Evolutionary conservation across 1,284 basidiomycete species (phyloP).

Genomic region (Trametes versicolor): DNA sequence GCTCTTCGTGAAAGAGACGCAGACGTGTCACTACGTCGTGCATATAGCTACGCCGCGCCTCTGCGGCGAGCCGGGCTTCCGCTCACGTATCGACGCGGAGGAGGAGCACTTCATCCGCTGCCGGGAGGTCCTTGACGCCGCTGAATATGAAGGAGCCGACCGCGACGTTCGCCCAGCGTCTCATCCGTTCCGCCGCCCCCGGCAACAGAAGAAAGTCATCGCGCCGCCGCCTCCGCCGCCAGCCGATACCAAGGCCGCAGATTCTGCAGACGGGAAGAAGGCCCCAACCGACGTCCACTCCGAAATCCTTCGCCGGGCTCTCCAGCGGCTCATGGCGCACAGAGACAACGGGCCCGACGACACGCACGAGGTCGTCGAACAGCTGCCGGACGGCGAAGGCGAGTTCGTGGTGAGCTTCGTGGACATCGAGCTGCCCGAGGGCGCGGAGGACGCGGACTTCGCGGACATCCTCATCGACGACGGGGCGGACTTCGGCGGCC

Average conservation of each 20-base stretch:
- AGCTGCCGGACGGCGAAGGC: conserved; percentile 54
- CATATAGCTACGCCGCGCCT: conserved; percentile 93
- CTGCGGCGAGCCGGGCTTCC: conserved; percentile 92
- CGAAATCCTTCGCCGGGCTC: conserved; percentile 44
- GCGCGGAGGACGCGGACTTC: conserved; percentile 23
- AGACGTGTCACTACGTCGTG: conserved; percentile 90
- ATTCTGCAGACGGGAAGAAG: conserved; percentile 18
- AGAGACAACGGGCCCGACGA: conserved; percentile 49
- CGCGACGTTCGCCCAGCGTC: conserved; percentile 58
- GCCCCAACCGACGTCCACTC: conserved; percentile 23
- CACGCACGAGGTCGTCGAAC: conserved; percentile 51
- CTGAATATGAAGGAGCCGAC: conserved; percentile 44
- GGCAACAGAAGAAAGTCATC: conserved; percentile 57
- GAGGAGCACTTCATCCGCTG: conserved; percentile 79
- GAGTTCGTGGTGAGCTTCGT: conserved; percentile 67
- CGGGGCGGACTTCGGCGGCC: conserved; percentile 39
- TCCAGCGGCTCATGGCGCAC: conserved; percentile 48
- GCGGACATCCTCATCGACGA: conserved; percentile 42
- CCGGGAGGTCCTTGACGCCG: conserved; percentile 68
- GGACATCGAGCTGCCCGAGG: conserved; percentile 37
- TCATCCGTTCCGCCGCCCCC: conserved; percentile 61
- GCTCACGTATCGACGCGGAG: conserved; percentile 70
- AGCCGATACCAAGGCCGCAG: conserved; percentile 17
- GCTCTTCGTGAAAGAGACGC: conserved; percentile 90
- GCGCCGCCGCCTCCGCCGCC: conserved; percentile 48